phyloP scores from a whole-genome alignment of 257 asterid genomes.

The Fraxinus pennsylvanica region DNA sequence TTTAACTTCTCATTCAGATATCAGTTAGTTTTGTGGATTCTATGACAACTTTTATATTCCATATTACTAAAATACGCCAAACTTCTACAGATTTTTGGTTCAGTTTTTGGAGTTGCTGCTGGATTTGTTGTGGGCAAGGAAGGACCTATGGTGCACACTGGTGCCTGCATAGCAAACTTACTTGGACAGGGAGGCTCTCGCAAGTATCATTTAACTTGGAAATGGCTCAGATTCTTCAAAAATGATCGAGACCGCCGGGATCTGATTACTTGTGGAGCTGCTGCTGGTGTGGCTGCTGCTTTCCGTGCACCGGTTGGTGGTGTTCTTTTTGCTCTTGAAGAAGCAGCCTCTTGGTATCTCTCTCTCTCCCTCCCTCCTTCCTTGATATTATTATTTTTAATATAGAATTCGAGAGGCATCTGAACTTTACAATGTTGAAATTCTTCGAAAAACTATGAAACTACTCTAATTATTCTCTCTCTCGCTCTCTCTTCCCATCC shows the following conservation, averaged over 20 bases:
- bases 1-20: not conserved
- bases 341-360: conserved; percentile 93
- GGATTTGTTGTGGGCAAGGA: conserved; percentile 98
- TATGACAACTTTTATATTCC: not conserved
- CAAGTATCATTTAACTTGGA: conserved; percentile 91
- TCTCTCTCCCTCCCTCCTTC: not conserved
- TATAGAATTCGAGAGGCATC: too few relatives aligned
- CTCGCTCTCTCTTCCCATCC: too few relatives aligned
- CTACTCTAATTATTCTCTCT: too few relatives aligned
- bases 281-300: conserved; percentile 99
- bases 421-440: too few relatives aligned
- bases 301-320: conserved; percentile 99
- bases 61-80: not conserved
- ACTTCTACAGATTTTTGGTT: conserved; percentile 74
- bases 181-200: conserved; percentile 99
- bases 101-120: conserved; percentile 93
- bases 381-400: not conserved
- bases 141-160: conserved; percentile 99
- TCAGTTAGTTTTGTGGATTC: not conserved
- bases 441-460: too few relatives aligned
- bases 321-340: conserved; percentile 98
- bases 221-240: conserved; percentile 87
- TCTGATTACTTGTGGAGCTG: conserved; percentile 97
- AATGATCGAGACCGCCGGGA: conserved; percentile 96
- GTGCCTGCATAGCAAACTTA: conserved; percentile 94